Evolutionary conservation across 352 stramenopile genomes (phyloP).

Genomic region (Globisporangium takayamanum): DNA sequence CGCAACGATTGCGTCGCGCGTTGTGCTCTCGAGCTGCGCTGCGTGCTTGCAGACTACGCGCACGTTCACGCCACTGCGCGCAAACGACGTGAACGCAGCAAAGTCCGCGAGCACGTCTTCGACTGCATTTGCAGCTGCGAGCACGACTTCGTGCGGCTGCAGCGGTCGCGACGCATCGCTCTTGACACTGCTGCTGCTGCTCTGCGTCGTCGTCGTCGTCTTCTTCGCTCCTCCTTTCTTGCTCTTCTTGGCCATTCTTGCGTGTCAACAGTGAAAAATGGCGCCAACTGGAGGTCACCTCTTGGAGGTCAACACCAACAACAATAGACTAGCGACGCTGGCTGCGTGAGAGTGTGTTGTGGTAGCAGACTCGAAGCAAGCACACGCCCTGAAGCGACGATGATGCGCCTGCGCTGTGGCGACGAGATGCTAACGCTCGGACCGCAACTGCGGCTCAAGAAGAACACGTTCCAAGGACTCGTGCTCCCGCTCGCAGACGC

Average conservation of each 20-base stretch:
- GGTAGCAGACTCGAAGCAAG: no score
- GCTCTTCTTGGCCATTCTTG: constrained; percentile 24
- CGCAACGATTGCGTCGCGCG: constrained; percentile 31
- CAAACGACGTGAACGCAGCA: constrained; percentile 43
- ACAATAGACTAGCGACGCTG: no score
- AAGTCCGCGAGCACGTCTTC: constrained; percentile 60
- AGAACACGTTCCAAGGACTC: constrained; percentile 67
- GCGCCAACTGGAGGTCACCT: no score
- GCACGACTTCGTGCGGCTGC: constrained; percentile 11
- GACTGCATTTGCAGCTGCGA: constrained; percentile 48
- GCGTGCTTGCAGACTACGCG: constrained; percentile 39
- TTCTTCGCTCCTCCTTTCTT: constrained; percentile 14
- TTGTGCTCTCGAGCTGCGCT: constrained; percentile 22
- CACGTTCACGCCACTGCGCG: constrained; percentile 39
- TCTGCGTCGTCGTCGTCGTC: background rate
- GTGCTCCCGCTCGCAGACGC: constrained; percentile 32
- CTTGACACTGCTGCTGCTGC: background rate
- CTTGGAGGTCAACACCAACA: background rate
- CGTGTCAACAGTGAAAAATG: constrained; percentile 3
- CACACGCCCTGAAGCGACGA: background rate
- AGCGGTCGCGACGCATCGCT: background rate
- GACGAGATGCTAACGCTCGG: constrained; percentile 33
- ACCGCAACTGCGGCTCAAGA: constrained; percentile 49
- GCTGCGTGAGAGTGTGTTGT: no score
- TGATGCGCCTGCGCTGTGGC: constrained; percentile 10